Evolutionary conservation across 352 stramenopile species (phyloP), one percentile per base, ranked within the genome.

Genomic region (Thalassiosira pacifica): DNA sequence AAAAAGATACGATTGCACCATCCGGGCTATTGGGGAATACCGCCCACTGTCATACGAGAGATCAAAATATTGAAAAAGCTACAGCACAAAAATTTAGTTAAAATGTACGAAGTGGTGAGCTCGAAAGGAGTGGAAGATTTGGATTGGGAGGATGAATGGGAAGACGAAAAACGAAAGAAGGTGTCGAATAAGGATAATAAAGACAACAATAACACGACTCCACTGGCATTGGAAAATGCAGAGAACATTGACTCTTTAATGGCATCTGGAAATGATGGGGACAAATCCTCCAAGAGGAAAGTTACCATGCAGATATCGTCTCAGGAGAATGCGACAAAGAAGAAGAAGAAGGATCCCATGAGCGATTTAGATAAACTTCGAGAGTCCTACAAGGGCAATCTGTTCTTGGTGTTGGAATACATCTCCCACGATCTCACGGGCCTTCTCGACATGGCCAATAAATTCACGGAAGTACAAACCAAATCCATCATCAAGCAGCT

Each of bases 1-100:
- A 99, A 99, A 94, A 99, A 99, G 91, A 98, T 99, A 73, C 95
- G 97, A 3, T 91, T 99, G 45, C 96, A 99, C 80, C 97, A 97
- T 83, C 96, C 98, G 64, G 95, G 97, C 83, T 87, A 92, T 53
- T 90, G 79, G 76, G 90, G 92, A n/a, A 98, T 99, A 67, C 97
- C 97, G 0, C 91, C 98, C 40, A 99, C 97, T 27, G 97, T 97
- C 13, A 97, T 99, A 70, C 95, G 97, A 16, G 97, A 99, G 86
- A 99, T 99, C 87, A 98, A 99, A 91, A 99, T 99, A 61, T 90
- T 99, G 2, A 98, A 98, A 88, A 94, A 96, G 42, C 90, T 99
- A 0, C 95, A 95, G 40, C 97, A 99, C 81, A 95, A 95, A 16
- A 99, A 98, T 88, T 95, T 99, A 60, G 87, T 99, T n/a, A 90